A percentile compares a stretch with the other conserved stretches of the same genome.
Conservation (phyloP, 192 early-diverging fungal species). For the Dissophora globulifera region DNA sequence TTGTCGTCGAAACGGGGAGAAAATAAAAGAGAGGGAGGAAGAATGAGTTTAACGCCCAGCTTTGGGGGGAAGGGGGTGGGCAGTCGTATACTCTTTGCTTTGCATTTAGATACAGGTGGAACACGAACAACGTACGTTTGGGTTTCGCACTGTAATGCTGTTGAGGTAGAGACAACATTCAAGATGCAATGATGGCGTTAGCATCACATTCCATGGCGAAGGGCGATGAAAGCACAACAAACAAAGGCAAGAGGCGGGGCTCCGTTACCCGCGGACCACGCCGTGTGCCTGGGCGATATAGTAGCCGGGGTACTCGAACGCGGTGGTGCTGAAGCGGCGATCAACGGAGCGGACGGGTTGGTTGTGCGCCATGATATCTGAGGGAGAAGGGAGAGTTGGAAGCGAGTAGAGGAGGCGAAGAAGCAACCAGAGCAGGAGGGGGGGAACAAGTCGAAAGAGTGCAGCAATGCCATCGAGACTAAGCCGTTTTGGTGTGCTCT, state of each 20-base stretch:
- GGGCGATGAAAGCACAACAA: background rate
- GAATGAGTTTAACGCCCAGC: background rate
- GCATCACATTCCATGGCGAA: background rate
- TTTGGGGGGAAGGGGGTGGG: too few species aligned
- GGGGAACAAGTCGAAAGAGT: too few species aligned
- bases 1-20: background rate
- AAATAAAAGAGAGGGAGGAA: background rate
- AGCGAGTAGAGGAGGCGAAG: too few species aligned
- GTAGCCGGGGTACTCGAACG: constrained; percentile 50
- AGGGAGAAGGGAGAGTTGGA: background rate
- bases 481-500: too few species aligned
- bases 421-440: too few species aligned
- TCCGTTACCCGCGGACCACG: constrained; percentile 45
- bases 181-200: background rate
- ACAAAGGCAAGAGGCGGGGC: too few species aligned
- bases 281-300: constrained; percentile 45
- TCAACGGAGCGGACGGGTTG: constrained; percentile 51
- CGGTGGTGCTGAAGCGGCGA: constrained; percentile 49
- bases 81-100: too few species aligned
- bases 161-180: background rate
- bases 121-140: constrained; percentile 42
- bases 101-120: too few species aligned
- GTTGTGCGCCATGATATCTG: background rate
- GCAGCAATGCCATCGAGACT: too few species aligned
- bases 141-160: constrained; percentile 47